These are phyloP conservation scores for Aegilops longissima DNA, from an alignment of 176 grass and related monocot species.

Conservation along the genomic window DNA sequence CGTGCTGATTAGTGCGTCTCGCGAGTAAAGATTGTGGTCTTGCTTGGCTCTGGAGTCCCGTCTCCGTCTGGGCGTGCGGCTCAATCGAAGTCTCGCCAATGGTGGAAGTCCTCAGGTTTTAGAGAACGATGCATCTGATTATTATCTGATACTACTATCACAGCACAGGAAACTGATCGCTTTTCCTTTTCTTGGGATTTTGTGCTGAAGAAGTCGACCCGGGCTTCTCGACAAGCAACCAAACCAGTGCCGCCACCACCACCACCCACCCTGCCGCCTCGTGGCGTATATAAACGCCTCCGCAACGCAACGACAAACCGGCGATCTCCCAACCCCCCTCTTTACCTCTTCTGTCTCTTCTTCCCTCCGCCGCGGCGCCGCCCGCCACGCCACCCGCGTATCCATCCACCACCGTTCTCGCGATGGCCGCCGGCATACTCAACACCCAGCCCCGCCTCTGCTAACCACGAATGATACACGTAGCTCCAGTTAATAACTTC, in stretches of 20 bases:
- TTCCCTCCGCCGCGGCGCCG: no score
- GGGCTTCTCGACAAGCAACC: not conserved
- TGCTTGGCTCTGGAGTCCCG: not conserved
- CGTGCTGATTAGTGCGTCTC: no score
- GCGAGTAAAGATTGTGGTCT: no score
- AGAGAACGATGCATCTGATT: no score
- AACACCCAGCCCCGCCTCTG: not conserved
- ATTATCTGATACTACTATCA: no score
- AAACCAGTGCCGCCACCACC: no score
- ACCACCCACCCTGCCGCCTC: not conserved
- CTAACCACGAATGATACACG: not conserved
- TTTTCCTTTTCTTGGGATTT: not conserved
- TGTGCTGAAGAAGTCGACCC: no score
- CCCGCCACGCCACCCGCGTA: not conserved
- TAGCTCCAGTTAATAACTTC: not conserved
- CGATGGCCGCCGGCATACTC: conserved; percentile 4
- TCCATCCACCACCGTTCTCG: not conserved
- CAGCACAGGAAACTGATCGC: not conserved
- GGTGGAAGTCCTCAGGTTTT: not conserved
- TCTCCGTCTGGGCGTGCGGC: not conserved
- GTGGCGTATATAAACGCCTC: not conserved
- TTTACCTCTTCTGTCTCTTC: not conserved
- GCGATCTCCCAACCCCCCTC: not conserved
- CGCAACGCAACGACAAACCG: not conserved
- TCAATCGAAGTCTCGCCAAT: not conserved